Conservation (phyloP, 441 rosid genomes). For the Erodium moschatum region DNA sequence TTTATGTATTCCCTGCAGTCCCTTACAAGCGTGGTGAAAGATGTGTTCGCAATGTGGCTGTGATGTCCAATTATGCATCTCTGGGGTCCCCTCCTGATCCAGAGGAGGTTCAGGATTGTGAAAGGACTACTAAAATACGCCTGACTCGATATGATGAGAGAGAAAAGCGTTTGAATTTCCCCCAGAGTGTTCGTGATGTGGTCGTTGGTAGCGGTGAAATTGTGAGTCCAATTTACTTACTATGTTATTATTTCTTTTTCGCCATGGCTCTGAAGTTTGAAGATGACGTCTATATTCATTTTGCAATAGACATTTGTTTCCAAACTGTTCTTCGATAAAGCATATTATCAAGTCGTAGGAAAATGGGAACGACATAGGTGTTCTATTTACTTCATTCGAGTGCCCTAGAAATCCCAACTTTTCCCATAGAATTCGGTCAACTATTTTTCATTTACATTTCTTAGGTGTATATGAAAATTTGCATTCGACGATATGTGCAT, state of each 20-base stretch:
- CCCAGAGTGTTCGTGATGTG: slow-evolving; percentile 94
- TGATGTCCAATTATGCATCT: slow-evolving; percentile 85
- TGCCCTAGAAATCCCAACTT: no score
- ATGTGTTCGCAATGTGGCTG: slow-evolving; percentile 90
- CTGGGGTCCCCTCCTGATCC: slow-evolving; percentile 80
- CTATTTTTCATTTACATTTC: no score
- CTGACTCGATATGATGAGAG: slow-evolving; percentile 52
- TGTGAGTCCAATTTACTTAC: slow-evolving; percentile 36
- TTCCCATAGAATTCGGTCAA: no score
- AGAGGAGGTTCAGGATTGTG: slow-evolving; percentile 80
- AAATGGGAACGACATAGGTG: background rate
- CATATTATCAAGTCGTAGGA: background rate
- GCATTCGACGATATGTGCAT: no score
- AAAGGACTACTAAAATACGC: slow-evolving; percentile 49
- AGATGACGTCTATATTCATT: background rate
- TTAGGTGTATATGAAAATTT: no score
- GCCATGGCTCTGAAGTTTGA: background rate
- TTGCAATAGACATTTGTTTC: background rate
- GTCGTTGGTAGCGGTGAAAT: slow-evolving; percentile 91
- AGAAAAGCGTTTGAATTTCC: slow-evolving; percentile 74
- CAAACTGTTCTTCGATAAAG: background rate
- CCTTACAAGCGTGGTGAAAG: slow-evolving; percentile 96
- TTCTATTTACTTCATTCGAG: background rate
- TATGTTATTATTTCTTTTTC: background rate
- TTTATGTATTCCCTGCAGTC: slow-evolving; percentile 75